phyloP scores from a whole-genome alignment of 2,329 filamentous ascomycete genomes.

The Dothideomycetidae sp. region DNA sequence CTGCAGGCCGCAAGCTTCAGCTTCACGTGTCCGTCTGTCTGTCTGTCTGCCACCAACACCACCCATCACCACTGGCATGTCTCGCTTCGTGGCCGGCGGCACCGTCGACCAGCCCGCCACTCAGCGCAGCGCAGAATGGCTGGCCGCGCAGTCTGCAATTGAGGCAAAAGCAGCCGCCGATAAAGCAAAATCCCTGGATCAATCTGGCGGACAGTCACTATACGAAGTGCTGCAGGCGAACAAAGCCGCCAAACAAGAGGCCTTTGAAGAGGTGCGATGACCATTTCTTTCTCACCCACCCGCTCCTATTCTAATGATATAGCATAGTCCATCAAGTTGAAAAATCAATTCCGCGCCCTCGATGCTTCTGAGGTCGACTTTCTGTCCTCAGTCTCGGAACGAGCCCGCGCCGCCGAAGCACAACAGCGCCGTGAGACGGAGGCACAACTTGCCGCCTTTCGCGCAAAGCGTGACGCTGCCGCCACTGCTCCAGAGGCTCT shows the following conservation, averaged over 20 bases:
- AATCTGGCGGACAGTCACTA: slow-evolving; percentile 45
- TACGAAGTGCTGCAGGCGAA: slow-evolving; percentile 69
- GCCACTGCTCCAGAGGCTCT: too few species aligned
- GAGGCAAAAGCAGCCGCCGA: slow-evolving; percentile 41
- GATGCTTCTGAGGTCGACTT: slow-evolving; percentile 72
- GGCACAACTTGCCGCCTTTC: slow-evolving; percentile 45
- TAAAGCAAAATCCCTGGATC: slow-evolving; percentile 37
- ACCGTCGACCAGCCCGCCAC: slow-evolving; percentile 31
- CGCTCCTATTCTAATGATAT: background rate
- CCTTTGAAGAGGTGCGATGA: slow-evolving; percentile 52
- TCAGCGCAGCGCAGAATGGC: slow-evolving; percentile 45
- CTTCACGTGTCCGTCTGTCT: too few species aligned
- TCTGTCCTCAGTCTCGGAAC: slow-evolving; percentile 45
- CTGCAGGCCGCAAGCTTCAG: too few species aligned
- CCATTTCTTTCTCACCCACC: slow-evolving; percentile 21
- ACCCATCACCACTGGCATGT: too few species aligned
- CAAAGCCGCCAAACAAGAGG: slow-evolving; percentile 73
- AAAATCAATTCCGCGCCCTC: slow-evolving; percentile 63
- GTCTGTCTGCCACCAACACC: too few species aligned
- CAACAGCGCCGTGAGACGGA: slow-evolving; percentile 43
- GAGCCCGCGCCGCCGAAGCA: slow-evolving; percentile 41
- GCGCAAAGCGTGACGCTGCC: slow-evolving; percentile 45
- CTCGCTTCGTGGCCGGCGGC: slow-evolving; percentile 40
- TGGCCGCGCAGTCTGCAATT: slow-evolving; percentile 48
- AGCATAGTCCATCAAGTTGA: slow-evolving; percentile 40